A percentile compares a stretch with the other conserved stretches of the same genome.
phyloP scores from a whole-genome alignment of 176 grass and related monocot species.

The Panicum miliaceum region DNA sequence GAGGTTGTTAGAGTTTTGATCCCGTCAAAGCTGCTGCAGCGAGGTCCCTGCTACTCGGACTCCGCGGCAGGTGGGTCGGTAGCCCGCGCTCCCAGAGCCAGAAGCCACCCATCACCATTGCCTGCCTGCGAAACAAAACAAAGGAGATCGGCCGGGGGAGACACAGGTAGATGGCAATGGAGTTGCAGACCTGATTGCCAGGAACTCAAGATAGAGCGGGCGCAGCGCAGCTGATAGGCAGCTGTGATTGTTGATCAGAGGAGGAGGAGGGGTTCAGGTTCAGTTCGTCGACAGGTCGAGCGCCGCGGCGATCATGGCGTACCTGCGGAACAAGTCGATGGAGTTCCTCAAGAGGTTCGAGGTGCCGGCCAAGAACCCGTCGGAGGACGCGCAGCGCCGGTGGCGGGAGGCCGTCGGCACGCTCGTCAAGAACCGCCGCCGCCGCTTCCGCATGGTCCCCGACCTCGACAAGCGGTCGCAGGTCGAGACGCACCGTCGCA shows the following conservation, averaged over 20 bases:
- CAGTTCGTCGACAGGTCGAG: too few species aligned
- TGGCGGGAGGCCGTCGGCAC: constrained; percentile 81
- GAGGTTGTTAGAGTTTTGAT: constrained; percentile 19
- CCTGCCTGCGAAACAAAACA: background rate
- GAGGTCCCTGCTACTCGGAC: background rate
- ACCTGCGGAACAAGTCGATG: constrained; percentile 61
- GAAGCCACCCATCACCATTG: background rate
- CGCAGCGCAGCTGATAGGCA: background rate
- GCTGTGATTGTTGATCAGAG: background rate
- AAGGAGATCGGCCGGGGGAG: background rate
- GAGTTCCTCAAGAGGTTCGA: constrained; percentile 79
- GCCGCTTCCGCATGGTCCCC: constrained; percentile 88
- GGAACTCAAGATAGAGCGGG: background rate
- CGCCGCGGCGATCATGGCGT: constrained; percentile 54
- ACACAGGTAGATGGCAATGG: background rate
- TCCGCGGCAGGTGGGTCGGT: constrained; percentile 16
- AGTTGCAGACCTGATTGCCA: background rate
- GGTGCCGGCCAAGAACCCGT: constrained; percentile 79
- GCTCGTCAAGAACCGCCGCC: constrained; percentile 78
- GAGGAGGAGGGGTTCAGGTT: background rate
- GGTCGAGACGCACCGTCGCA: constrained; percentile 65
- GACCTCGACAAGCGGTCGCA: constrained; percentile 72
- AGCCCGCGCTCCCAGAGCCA: background rate
- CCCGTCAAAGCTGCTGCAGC: constrained; percentile 20
- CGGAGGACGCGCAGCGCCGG: constrained; percentile 82